Conservation (phyloP, 768 basidiomycete species). For the Tricholomella constricta region DNA sequence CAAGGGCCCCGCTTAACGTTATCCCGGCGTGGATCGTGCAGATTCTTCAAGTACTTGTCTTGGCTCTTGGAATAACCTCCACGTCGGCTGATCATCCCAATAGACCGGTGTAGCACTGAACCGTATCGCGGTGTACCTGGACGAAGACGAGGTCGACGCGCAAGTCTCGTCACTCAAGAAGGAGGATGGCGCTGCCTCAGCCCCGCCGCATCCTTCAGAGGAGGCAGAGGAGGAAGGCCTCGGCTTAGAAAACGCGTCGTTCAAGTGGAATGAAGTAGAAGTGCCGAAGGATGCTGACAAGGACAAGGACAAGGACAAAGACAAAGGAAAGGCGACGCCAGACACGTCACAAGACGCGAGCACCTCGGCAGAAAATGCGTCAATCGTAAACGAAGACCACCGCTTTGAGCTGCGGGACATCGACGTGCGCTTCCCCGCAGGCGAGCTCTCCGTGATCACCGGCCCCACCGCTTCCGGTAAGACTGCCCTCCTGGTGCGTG, state of each 20-base stretch:
- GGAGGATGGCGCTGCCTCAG: slow-evolving; percentile 5
- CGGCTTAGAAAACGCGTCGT: slow-evolving; percentile 58
- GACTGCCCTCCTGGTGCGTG: slow-evolving; percentile 68
- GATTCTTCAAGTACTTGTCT: slow-evolving; percentile 55
- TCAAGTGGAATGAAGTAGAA: slow-evolving; percentile 62
- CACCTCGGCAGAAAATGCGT: slow-evolving; percentile 24
- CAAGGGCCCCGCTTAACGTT: slow-evolving; percentile 69
- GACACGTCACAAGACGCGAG: slow-evolving; percentile 10
- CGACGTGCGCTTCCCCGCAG: slow-evolving; percentile 69
- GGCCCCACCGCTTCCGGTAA: slow-evolving; percentile 86
- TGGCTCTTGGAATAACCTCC: too few species aligned
- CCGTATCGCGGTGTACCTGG: slow-evolving; percentile 66
- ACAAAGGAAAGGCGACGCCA: slow-evolving; percentile 8
- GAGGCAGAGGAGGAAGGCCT: slow-evolving; percentile 43
- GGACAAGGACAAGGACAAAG: slow-evolving; percentile 13
- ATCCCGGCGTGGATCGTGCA: slow-evolving; percentile 82
- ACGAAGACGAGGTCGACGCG: slow-evolving; percentile 68
- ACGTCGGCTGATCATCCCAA: not conserved
- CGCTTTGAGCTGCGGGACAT: slow-evolving; percentile 72
- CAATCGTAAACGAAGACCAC: slow-evolving; percentile 37
- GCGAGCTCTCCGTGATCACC: slow-evolving; percentile 68
- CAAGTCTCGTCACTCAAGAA: slow-evolving; percentile 69
- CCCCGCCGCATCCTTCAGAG: slow-evolving; percentile 25
- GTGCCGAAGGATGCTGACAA: slow-evolving; percentile 18
- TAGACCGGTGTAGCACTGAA: slow-evolving; percentile 65